These are phyloP conservation scores for Dactylorhiza incarnata DNA, from an alignment of 106 monocot genomes.

Conservation along the genomic window DNA sequence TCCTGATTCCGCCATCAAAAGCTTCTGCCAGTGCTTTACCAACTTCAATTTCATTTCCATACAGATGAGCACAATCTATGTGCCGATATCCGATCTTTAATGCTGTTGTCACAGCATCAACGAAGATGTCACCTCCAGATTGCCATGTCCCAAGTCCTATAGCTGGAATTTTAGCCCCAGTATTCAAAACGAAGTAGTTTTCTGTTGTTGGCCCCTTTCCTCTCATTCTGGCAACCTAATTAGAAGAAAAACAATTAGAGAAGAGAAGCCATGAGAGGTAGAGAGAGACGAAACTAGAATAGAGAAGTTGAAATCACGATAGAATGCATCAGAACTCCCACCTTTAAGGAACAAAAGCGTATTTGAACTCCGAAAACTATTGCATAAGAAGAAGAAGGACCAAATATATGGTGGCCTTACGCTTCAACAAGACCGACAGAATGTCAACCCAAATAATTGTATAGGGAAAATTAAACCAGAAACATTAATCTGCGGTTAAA, in stretches of 20 bases:
- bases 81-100: constrained; percentile 66
- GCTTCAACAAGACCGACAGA: not conserved
- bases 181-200: constrained; percentile 54
- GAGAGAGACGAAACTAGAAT: not conserved
- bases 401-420: not conserved
- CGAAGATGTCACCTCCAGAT: constrained; percentile 60
- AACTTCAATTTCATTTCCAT: constrained; percentile 80
- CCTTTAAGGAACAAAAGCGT: not conserved
- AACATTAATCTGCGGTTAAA: not conserved
- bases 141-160: constrained; percentile 88
- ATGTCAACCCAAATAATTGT: not conserved
- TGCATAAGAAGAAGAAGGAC: not conserved
- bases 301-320: not conserved
- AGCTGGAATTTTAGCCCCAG: constrained; percentile 75
- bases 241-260: not conserved
- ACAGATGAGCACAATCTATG: constrained; percentile 78
- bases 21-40: constrained; percentile 61
- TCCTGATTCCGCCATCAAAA: constrained; percentile 46
- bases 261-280: not conserved
- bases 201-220: constrained; percentile 17
- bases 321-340: not conserved
- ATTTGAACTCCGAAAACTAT: not conserved
- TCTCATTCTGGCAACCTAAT: constrained; percentile 38
- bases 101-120: constrained; percentile 57
- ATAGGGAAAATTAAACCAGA: not conserved